Evolutionary conservation across 208 protist genomes (phyloP).

Genomic region (Trichomonas vaginalis): DNA sequence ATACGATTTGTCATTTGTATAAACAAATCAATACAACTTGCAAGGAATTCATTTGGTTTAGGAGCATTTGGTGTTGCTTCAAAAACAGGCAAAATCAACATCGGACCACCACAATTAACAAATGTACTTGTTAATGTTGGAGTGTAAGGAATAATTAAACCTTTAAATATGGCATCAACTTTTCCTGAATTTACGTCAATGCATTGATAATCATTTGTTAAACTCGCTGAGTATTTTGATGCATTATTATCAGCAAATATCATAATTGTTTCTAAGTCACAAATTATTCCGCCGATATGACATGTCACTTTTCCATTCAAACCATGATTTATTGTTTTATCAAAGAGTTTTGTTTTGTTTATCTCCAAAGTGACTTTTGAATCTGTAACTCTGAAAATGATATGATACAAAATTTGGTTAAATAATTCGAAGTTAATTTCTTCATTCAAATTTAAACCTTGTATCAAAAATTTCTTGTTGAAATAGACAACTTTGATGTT

Average conservation of each 20-base stretch:
- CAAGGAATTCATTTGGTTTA: not conserved
- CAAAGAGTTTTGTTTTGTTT: not conserved
- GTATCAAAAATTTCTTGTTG: not conserved
- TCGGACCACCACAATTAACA: not conserved
- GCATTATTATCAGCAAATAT: not conserved
- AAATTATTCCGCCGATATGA: not conserved
- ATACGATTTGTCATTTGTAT: not conserved
- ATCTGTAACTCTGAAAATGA: not conserved
- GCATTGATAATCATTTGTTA: not conserved
- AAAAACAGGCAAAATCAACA: not conserved
- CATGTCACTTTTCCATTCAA: not conserved
- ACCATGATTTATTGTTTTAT: not conserved
- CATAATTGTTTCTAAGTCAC: not conserved
- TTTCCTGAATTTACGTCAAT: not conserved
- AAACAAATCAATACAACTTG: not conserved
- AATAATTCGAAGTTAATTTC: not conserved
- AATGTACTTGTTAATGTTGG: not conserved
- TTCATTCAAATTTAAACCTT: not conserved
- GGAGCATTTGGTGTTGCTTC: not conserved
- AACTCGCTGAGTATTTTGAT: not conserved
- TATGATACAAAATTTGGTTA: not conserved
- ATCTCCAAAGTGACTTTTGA: not conserved
- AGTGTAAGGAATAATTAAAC: not conserved
- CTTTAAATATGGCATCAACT: not conserved
- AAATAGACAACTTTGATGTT: not conserved